Conservation (phyloP, 257 asterid genomes). For the Avicennia marina region DNA sequence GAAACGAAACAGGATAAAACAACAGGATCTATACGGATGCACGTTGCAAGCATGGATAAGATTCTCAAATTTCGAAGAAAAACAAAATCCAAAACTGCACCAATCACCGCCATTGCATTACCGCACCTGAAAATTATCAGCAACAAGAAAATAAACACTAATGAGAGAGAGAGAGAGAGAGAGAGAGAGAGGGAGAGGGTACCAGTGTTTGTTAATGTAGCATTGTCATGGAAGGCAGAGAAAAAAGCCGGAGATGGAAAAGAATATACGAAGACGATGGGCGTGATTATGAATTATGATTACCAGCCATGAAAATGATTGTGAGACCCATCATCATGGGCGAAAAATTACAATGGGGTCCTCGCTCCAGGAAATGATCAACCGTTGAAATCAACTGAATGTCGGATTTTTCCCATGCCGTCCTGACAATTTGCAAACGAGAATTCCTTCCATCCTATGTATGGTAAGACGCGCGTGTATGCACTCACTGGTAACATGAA, state of each 20-base stretch:
- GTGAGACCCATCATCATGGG: constrained; percentile 11
- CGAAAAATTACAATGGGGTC: constrained; percentile 20
- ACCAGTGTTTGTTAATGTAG: constrained; percentile 27
- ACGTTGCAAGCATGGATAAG: background rate
- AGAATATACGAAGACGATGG: constrained; percentile 6
- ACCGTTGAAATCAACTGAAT: too few relatives aligned
- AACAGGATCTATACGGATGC: constrained; percentile 2
- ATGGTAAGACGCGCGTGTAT: too few relatives aligned
- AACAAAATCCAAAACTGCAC: too few relatives aligned
- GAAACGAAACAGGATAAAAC: too few relatives aligned
- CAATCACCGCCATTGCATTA: too few relatives aligned
- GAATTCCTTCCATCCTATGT: too few relatives aligned
- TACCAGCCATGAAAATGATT: constrained; percentile 27
- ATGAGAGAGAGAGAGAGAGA: background rate
- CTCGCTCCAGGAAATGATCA: too few relatives aligned
- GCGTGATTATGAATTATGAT: constrained; percentile 21
- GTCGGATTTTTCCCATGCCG: too few relatives aligned
- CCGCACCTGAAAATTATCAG: too few relatives aligned
- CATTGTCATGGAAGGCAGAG: constrained; percentile 24
- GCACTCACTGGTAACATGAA: too few relatives aligned
- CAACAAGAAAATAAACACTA: background rate
- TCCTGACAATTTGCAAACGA: too few relatives aligned
- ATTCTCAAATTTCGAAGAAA: too few relatives aligned
- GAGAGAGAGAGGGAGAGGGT: background rate
- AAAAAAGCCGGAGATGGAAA: constrained; percentile 27